Evolutionary conservation across 2,329 filamentous ascomycete genomes (phyloP).

Genomic region (Fusarium globosum): DNA sequence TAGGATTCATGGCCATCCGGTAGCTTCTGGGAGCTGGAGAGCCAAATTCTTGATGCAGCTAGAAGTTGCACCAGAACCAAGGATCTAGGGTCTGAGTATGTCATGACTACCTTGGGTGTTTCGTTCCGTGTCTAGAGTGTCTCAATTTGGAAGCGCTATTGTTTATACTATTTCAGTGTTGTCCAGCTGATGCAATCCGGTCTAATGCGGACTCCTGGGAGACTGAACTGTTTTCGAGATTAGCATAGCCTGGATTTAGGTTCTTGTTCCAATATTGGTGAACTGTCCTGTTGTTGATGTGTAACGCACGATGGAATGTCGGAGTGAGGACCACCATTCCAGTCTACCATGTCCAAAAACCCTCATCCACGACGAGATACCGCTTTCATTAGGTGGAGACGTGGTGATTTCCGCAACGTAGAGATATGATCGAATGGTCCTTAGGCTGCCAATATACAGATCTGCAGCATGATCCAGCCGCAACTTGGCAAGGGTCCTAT

Average conservation of each 20-base stretch:
- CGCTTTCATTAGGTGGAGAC: rapidly evolving
- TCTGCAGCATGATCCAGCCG: neutral
- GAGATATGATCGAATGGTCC: neutral
- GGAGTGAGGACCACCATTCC: neutral
- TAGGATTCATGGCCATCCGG: neutral
- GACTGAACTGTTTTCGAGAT: neutral
- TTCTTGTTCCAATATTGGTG: neutral
- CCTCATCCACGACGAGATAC: neutral
- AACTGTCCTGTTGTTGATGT: neutral
- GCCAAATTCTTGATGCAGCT: neutral
- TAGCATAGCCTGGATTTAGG: neutral
- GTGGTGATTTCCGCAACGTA: neutral
- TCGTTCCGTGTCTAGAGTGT: neutral
- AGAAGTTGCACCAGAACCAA: neutral
- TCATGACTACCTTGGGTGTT: rapidly evolving
- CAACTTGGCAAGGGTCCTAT: neutral
- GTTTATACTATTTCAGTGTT: neutral
- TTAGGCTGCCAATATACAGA: neutral
- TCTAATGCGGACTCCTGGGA: neutral
- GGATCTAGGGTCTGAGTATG: too few relatives aligned
- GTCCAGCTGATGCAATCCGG: neutral
- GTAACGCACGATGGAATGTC: neutral
- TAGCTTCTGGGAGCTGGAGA: neutral
- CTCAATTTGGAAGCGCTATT: too few relatives aligned
- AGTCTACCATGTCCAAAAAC: neutral